These are phyloP conservation scores for Tetrahymena malaccensis DNA, from an alignment of 73 alveolate species.

Conservation along the genomic window DNA sequence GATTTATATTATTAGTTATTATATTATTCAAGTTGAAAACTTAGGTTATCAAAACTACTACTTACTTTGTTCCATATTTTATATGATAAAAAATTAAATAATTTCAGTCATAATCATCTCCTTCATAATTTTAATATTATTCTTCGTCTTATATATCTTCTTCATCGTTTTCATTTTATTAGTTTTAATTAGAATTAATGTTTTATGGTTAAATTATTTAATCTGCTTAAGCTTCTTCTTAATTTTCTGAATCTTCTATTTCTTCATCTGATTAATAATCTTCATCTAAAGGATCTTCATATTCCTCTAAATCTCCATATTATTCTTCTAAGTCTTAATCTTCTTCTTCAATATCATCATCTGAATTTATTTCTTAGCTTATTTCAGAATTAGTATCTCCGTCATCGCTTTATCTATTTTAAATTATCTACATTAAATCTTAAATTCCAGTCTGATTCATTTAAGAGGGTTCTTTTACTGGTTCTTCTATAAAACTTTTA, in stretches of 20 bases:
- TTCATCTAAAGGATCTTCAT: neutral
- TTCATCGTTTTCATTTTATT: neutral
- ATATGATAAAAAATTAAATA: neutral
- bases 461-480: neutral
- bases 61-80: neutral
- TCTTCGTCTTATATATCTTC: neutral
- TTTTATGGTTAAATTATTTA: too few relatives aligned
- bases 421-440: neutral
- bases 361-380: neutral
- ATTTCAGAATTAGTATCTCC: neutral
- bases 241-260: neutral
- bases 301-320: neutral
- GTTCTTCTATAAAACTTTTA: neutral
- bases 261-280: neutral
- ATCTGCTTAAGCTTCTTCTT: neutral
- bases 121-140: neutral
- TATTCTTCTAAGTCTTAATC: neutral
- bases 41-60: too few relatives aligned
- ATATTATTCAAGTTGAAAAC: too few relatives aligned
- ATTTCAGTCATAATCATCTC: neutral
- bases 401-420: neutral
- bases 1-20: too few relatives aligned
- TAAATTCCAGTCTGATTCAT: neutral
- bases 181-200: neutral
- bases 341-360: neutral